phyloP scores from a whole-genome alignment of 108 stramenopile species.

The Stephanodiscus minutulus region DNA sequence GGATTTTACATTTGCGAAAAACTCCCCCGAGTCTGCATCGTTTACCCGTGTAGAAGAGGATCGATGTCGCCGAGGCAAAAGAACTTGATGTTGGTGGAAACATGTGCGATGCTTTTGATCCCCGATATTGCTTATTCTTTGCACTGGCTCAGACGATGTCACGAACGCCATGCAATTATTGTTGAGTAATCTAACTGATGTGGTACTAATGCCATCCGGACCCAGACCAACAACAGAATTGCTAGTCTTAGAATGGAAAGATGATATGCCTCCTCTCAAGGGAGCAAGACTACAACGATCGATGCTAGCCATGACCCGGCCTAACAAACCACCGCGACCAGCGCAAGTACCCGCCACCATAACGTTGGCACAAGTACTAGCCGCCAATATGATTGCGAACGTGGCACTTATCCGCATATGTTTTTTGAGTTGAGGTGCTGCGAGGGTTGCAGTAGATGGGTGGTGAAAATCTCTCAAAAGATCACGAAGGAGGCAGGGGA shows the following conservation, averaged over 20 bases:
- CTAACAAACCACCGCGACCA: too few relatives aligned
- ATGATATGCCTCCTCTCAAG: too few relatives aligned
- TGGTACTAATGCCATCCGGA: too few relatives aligned
- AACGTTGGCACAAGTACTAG: too few relatives aligned
- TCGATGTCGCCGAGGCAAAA: slow-evolving; percentile 1
- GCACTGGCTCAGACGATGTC: background rate
- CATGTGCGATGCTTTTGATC: background rate
- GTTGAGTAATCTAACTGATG: background rate
- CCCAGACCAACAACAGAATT: background rate
- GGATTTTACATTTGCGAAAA: slow-evolving; percentile 43
- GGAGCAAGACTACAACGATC: too few relatives aligned
- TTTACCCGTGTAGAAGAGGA: slow-evolving; percentile 17
- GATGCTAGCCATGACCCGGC: background rate
- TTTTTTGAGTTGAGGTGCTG: background rate
- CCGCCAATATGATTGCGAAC: too few relatives aligned
- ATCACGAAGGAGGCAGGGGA: too few relatives aligned
- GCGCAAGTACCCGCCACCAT: too few relatives aligned
- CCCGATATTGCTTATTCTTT: background rate
- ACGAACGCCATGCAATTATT: slow-evolving; percentile 2
- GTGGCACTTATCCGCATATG: too few relatives aligned
- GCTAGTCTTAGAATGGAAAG: too few relatives aligned
- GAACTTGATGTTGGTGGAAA: background rate
- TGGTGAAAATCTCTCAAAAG: too few relatives aligned
- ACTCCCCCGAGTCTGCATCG: slow-evolving; percentile 41
- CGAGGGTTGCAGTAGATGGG: too few relatives aligned